Evolutionary conservation across 2,329 filamentous ascomycete species (phyloP), one percentile per base, ranked within the genome.

Genomic region (Drechslerella coelobrocha): DNA sequence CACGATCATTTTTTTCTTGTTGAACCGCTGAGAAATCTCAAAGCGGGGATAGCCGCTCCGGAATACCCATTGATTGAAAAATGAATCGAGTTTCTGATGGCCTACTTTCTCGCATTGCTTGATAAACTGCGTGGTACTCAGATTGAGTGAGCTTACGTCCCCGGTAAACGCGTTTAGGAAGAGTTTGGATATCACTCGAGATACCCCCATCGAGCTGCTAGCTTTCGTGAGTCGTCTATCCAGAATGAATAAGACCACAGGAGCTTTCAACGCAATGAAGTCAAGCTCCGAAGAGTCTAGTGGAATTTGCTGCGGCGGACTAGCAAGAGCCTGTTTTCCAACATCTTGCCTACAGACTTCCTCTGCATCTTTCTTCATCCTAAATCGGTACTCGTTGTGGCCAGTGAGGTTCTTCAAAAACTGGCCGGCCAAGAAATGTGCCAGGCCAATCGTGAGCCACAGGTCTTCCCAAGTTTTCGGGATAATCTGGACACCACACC

Each of bases 1-100:
- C 0, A 99, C 91, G 26, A 93, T 92, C 2, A 97, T 83, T 75
- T 95, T 90, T 81, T 99, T 99, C 81, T 97, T 97, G 78, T 99
- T 99, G 81, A 99, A 99, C 17, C 88, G 86, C 74, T 96, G 92
- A 39, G 87, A 89, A 52, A 96, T 90, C 52, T 89, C 84, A 75
- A 99, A 96, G 43, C 88, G 86, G 0, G 95, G 94, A 75, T 92
- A 97, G 0, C 95, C 95, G 14, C 91, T 88, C 9, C 90, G 89
- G 73, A 89, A 85, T 0, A 99, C 86, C 93, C 93, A 99, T 77
- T 99, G 93, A 45, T 88, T 87, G 84, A 95, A 97, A 78, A 99
- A 97, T 0, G 86, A 84, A 72, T 99, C 94, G 0, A 97, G 84
- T 77, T 91, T 90, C 69, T 89, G 89, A 76, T 94, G 91, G 10